Base-by-base conservation (phyloP, 2,329 filamentous ascomycete genomes). In the Pseudogymnoascus sp. region DNA sequence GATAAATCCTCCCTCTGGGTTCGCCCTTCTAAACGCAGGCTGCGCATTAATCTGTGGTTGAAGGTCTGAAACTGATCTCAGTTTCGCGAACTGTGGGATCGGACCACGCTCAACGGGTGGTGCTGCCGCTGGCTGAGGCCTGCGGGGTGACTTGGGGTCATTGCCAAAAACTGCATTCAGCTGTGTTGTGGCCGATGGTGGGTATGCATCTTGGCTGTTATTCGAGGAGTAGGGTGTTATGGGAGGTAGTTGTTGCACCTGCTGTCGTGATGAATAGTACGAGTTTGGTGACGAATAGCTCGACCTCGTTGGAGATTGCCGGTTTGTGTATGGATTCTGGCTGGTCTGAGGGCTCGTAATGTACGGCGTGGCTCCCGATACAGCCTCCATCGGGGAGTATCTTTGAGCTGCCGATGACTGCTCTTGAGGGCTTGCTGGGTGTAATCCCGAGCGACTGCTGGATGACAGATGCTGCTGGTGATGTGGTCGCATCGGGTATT, bases 1-100 rank as follows among this genome's bases (percentile, higher is more conserved):
- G 75, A 99, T 96, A 74, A 99, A 99, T 60, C 95, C 95, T 62
- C 95, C 95, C 74, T 99, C 95, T 1, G 95, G 95, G 71, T 96
- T 96, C 63, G 95, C 95, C 77, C 95, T 87, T 70, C 95, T 86
- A 74, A 96, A 97, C 1, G 91, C 85, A 63, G 95, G 95, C 74
- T 99, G 95, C 19, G 85, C 73, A 75, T 93, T 96, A 74, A 95
- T 86, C 73, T 88, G 90, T 47, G 93, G 91, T 66, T 88, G 85
- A 70, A 99, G 77, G 65, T 97, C 92, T 62, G 84, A 80, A 26
- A 87, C 78, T 26, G 85, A 85, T 66, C 87, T 83, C 70, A 96
- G 82, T 75, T 90, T 93, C 72, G 86, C 87, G 74, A 97, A 96
- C 74, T 95, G 91, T 50, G 93, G 95, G 61, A 96, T 90, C 6